A percentile compares a stretch with the other conserved stretches of the same genome.
Conservation (phyloP, 2,329 filamentous ascomycete species). For the Mycosphaerella sp. region DNA sequence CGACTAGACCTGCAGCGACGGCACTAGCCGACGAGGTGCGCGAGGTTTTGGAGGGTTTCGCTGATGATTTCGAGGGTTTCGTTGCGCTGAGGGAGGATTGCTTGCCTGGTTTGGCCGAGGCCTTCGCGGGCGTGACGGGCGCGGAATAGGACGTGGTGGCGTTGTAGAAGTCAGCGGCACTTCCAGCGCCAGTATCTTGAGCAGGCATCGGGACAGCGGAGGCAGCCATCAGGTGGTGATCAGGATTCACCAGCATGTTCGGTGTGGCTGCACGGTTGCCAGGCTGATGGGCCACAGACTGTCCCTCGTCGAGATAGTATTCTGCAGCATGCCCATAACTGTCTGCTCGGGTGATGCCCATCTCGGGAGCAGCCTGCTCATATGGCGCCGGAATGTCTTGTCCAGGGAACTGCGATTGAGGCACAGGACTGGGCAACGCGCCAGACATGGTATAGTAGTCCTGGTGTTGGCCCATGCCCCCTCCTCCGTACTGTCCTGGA, state of each 20-base stretch:
- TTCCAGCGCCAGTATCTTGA: conserved; percentile 54
- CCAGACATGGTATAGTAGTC: conserved; percentile 28
- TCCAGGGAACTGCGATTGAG: conserved; percentile 50
- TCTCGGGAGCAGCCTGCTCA: conserved; percentile 21
- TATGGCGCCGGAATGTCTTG: conserved; percentile 44
- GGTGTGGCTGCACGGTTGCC: conserved; percentile 51
- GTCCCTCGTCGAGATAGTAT: conserved; percentile 57
- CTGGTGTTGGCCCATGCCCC: conserved; percentile 15
- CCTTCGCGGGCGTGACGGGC: conserved; percentile 22
- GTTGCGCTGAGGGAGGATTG: conserved; percentile 20
- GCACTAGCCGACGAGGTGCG: conserved; percentile 34
- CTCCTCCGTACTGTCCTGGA: conserved; percentile 27
- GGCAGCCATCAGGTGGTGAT: conserved; percentile 52
- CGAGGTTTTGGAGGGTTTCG: conserved; percentile 26
- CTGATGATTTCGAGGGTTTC: conserved; percentile 8
- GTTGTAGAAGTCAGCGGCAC: conserved; percentile 54
- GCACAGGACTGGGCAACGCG: conserved; percentile 26
- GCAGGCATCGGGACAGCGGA: conserved; percentile 48
- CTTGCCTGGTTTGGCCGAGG: conserved; percentile 34
- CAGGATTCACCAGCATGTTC: conserved; percentile 50
- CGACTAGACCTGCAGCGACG: conserved; percentile 34
- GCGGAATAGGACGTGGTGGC: conserved; percentile 20
- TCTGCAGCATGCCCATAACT: conserved; percentile 52
- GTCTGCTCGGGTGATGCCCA: conserved; percentile 30
- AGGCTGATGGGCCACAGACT: conserved; percentile 55